Conservation (phyloP, 352 stramenopile species). For the Phytophthora boehmeriae region DNA sequence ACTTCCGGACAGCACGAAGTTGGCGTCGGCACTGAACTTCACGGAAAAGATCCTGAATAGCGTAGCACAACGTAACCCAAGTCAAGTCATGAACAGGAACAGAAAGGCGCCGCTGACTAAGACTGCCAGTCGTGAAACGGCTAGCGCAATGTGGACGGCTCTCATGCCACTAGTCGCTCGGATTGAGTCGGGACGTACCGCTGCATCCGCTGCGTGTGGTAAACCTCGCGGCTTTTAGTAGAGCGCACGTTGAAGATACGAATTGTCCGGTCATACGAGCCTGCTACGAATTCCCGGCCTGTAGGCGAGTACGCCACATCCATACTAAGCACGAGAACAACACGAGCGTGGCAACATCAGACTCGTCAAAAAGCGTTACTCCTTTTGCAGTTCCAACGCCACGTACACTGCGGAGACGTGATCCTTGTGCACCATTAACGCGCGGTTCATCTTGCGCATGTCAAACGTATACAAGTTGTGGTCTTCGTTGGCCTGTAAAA, state of each 20-base stretch:
- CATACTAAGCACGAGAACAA: constrained; percentile 70
- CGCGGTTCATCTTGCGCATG: constrained; percentile 96
- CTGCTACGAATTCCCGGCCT: constrained; percentile 97
- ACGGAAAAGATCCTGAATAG: constrained; percentile 76
- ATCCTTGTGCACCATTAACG: constrained; percentile 97
- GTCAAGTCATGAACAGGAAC: constrained; percentile 9
- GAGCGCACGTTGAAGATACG: constrained; percentile 95
- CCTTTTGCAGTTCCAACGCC: constrained; percentile 12
- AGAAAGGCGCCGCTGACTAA: constrained; percentile 19
- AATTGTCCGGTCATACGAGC: constrained; percentile 98
- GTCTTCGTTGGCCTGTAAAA: constrained; percentile 96
- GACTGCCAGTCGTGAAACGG: constrained; percentile 2
- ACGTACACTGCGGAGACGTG: constrained; percentile 96
- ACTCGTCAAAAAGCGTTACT: constrained; percentile 11
- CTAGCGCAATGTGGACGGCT: constrained; percentile 11
- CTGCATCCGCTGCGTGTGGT: constrained; percentile 99
- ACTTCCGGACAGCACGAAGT: constrained; percentile 98
- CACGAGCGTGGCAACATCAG: constrained; percentile 23
- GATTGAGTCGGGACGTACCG: constrained; percentile 50
- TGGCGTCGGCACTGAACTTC: constrained; percentile 88
- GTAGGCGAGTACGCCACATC: constrained; percentile 97
- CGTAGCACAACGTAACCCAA: constrained; percentile 8
- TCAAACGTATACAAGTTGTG: constrained; percentile 99
- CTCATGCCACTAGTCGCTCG: constrained; percentile 3
- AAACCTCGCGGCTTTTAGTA: constrained; percentile 91